A percentile compares a stretch with the other conserved stretches of the same genome.
Evolutionary conservation across 345 rosid species (phyloP).

Genomic region (Laguncularia racemosa): DNA sequence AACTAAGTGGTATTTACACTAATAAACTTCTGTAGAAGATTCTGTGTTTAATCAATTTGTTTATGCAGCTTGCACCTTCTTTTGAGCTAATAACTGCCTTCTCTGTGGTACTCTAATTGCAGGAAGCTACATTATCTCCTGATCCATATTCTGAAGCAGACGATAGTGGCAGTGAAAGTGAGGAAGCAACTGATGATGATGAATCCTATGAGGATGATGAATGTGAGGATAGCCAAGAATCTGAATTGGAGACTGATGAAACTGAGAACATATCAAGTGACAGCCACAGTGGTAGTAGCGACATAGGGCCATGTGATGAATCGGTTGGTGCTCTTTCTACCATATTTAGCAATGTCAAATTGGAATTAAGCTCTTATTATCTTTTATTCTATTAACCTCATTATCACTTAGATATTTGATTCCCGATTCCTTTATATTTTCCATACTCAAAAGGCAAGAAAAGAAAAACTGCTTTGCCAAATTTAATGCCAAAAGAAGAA

Average conservation of each 20-base stretch:
- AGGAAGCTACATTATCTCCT: slow-evolving; percentile 75
- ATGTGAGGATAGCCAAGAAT: slow-evolving; percentile 35
- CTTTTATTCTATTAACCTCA: too few species aligned
- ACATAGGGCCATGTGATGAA: slow-evolving; percentile 11
- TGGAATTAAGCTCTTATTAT: too few species aligned
- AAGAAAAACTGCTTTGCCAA: too few species aligned
- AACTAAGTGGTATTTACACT: too few species aligned
- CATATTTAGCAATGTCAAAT: neutral
- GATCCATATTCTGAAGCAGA: slow-evolving; percentile 80
- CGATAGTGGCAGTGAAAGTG: slow-evolving; percentile 75
- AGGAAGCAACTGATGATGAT: slow-evolving; percentile 78
- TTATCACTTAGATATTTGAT: too few species aligned
- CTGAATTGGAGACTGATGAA: slow-evolving; percentile 50
- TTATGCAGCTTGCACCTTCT: slow-evolving; percentile 1
- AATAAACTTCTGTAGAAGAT: too few species aligned
- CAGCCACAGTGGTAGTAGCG: slow-evolving; percentile 37
- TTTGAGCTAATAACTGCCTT: slow-evolving; percentile 7
- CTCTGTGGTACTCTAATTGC: slow-evolving; percentile 19
- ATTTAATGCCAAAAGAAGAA: too few species aligned
- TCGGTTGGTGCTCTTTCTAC: slow-evolving; percentile 31
- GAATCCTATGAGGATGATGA: slow-evolving; percentile 70
- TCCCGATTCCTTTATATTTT: too few species aligned
- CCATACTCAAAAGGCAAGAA: too few species aligned
- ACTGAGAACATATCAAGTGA: slow-evolving; percentile 37
- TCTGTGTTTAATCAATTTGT: too few species aligned